A percentile compares a stretch with the other conserved stretches of the same genome.
phyloP scores from a whole-genome alignment of 768 basidiomycete species.

The Sporobolomyces roseus region DNA sequence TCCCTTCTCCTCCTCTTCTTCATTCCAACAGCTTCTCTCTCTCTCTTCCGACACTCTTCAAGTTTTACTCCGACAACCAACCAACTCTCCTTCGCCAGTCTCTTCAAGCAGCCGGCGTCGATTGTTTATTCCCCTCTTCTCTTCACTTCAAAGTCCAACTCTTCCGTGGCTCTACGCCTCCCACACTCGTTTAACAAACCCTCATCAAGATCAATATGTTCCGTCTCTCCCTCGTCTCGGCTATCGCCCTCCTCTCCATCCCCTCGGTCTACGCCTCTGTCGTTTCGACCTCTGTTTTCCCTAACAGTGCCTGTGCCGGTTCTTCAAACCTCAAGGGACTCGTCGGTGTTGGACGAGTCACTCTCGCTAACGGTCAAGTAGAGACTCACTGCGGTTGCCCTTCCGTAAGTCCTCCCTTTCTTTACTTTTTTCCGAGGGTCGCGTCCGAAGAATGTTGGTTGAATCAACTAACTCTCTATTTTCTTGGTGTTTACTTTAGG shows the following conservation, averaged over 20 bases:
- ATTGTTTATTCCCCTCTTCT: not conserved
- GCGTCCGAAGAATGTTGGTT: constrained; percentile 6
- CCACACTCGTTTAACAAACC: constrained; percentile 20
- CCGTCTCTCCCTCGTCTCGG: constrained; percentile 34
- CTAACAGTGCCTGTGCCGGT: constrained; percentile 38
- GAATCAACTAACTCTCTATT: not conserved
- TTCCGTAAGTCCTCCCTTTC: constrained; percentile 19
- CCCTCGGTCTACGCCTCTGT: constrained; percentile 24
- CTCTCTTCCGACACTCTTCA: not conserved
- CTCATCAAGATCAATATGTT: constrained; percentile 9
- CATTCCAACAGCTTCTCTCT: not conserved
- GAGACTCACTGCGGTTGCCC: constrained; percentile 40
- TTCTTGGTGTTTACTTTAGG: constrained; percentile 2
- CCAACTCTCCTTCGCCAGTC: not conserved
- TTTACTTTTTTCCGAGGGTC: not conserved
- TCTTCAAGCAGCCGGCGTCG: not conserved
- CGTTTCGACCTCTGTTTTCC: constrained; percentile 39
- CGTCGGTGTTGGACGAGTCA: constrained; percentile 36
- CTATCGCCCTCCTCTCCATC: constrained; percentile 25
- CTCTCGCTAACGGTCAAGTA: constrained; percentile 31
- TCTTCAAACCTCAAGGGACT: constrained; percentile 24
- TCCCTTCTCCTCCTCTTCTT: not conserved
- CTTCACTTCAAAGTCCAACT: constrained; percentile 22
- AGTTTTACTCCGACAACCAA: not conserved
- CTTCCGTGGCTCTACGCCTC: constrained; percentile 33